phyloP scores from a whole-genome alignment of 2,329 filamentous ascomycete species.

The Alternaria sp. region DNA sequence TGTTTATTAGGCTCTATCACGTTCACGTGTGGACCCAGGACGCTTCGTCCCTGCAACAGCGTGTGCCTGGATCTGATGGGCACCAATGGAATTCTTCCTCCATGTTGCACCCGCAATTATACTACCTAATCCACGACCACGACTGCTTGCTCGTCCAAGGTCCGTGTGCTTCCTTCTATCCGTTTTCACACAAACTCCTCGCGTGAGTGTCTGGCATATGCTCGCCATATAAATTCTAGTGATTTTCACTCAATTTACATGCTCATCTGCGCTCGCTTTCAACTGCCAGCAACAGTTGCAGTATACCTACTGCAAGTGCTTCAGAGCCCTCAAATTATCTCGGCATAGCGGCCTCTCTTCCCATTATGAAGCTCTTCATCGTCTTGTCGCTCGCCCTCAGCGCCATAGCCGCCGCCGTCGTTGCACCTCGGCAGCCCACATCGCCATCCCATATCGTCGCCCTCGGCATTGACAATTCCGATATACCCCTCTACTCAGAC shows the following conservation, averaged over 20 bases:
- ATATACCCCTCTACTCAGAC: neutral
- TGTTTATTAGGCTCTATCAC: neutral
- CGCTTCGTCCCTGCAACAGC: neutral
- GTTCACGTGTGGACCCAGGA: neutral
- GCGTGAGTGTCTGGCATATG: neutral
- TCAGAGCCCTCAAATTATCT: neutral
- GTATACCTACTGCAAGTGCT: neutral
- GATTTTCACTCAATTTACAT: neutral
- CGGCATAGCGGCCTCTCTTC: neutral
- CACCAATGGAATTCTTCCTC: neutral
- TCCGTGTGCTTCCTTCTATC: neutral
- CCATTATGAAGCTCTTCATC: constrained; percentile 7
- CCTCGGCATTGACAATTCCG: neutral
- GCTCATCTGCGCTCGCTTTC: neutral
- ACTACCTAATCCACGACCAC: neutral
- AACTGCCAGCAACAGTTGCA: neutral
- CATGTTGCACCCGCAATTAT: neutral
- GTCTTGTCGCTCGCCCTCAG: neutral
- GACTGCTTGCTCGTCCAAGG: constrained; percentile 2
- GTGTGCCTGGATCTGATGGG: neutral
- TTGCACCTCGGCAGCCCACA: neutral
- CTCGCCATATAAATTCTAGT: neutral
- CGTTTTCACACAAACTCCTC: neutral
- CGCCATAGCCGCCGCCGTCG: neutral
- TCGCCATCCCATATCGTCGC: neutral